Conservation (phyloP, 2,329 filamentous ascomycete species). For the Stagonosporopsis cucurbitacearum region DNA sequence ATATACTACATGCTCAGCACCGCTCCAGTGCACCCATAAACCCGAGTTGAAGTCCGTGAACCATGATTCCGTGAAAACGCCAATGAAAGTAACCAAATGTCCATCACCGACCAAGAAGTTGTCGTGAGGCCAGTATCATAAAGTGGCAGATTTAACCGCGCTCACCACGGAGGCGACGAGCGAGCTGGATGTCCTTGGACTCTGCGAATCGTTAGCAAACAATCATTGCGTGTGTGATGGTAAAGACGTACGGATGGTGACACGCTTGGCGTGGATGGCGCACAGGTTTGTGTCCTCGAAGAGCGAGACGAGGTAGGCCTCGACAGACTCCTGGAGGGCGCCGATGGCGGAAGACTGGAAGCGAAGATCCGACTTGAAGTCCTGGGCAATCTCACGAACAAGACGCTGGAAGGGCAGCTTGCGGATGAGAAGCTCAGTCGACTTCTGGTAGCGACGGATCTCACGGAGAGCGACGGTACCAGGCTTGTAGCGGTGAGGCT, state of each 20-base stretch:
- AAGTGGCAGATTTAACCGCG: slow-evolving; percentile 54
- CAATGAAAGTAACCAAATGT: slow-evolving; percentile 38
- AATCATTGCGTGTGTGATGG: background rate
- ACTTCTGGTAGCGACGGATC: slow-evolving; percentile 89
- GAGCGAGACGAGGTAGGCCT: slow-evolving; percentile 94
- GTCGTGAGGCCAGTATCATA: slow-evolving; percentile 32
- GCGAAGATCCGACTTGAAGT: slow-evolving; percentile 73
- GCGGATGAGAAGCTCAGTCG: slow-evolving; percentile 82
- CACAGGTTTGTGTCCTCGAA: slow-evolving; percentile 97
- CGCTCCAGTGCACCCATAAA: slow-evolving; percentile 46
- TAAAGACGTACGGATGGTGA: slow-evolving; percentile 70
- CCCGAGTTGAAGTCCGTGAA: slow-evolving; percentile 46
- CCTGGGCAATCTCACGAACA: slow-evolving; percentile 75
- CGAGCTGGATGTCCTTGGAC: slow-evolving; percentile 97
- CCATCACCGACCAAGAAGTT: slow-evolving; percentile 34
- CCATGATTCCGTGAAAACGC: slow-evolving; percentile 47
- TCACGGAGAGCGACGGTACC: slow-evolving; percentile 84
- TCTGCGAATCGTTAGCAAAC: slow-evolving; percentile 56
- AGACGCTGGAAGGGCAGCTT: slow-evolving; percentile 83
- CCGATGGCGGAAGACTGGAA: slow-evolving; percentile 97
- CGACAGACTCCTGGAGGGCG: slow-evolving; percentile 92
- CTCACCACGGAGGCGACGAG: slow-evolving; percentile 64
- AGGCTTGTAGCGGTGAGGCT: slow-evolving; percentile 63
- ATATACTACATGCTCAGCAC: slow-evolving; percentile 50
- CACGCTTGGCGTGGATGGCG: slow-evolving; percentile 94